These are phyloP conservation scores for Chrysanthemum seticuspe DNA, from an alignment of 129 eudicot genomes.

Conservation along the genomic window DNA sequence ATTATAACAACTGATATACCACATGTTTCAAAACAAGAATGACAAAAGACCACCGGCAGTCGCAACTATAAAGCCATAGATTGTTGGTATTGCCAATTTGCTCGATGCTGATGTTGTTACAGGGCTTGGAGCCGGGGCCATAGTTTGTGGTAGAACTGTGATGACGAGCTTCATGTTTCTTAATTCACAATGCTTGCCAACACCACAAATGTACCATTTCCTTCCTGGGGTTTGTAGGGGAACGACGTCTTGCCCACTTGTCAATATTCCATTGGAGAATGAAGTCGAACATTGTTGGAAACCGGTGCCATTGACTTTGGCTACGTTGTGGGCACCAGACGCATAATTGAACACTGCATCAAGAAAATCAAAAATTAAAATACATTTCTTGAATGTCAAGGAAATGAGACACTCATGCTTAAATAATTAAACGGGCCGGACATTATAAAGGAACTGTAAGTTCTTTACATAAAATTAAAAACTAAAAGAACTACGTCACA, in stretches of 20 bases:
- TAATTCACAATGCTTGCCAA: conserved; percentile 34
- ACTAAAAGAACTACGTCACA: no score
- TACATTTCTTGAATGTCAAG: background rate
- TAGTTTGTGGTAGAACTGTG: conserved; percentile 30
- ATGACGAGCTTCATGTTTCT: conserved; percentile 42
- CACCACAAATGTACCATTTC: conserved; percentile 61
- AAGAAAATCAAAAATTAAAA: background rate
- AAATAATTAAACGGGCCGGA: background rate
- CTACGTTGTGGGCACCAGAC: conserved; percentile 31
- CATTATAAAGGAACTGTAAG: no score
- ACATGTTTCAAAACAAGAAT: conserved; percentile 15
- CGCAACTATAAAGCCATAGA: conserved; percentile 13
- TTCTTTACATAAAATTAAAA: no score
- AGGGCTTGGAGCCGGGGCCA: conserved; percentile 31
- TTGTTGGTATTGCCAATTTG: conserved; percentile 1
- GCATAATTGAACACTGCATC: conserved; percentile 40
- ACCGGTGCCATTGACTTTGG: conserved; percentile 39
- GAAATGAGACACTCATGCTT: background rate
- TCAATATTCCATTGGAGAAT: conserved; percentile 20
- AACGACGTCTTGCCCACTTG: conserved; percentile 44
- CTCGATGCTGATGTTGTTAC: conserved; percentile 8
- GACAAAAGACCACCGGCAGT: conserved; percentile 10
- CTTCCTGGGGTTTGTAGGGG: conserved; percentile 45
- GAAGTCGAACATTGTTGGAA: conserved; percentile 40
- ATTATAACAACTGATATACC: background rate